Evolutionary conservation across 2,329 filamentous ascomycete genomes (phyloP), one percentile per base, ranked within the genome.

Genomic region (Rhexocercosporidium sp.): DNA sequence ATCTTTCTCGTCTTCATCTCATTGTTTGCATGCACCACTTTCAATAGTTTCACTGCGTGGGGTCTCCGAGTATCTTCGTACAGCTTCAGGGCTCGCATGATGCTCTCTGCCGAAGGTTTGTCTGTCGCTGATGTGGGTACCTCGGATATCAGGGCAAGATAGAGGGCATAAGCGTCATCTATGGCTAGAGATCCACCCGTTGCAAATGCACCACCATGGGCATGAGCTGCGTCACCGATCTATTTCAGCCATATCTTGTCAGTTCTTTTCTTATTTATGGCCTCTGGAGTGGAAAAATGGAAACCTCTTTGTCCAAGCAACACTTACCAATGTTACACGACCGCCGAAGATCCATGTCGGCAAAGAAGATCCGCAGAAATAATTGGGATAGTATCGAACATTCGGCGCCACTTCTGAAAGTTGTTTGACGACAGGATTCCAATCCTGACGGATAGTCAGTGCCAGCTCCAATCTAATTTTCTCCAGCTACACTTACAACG

Each of bases 161-260:
- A 75, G 18, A 79, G 72, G 1, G 75, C 74, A 61, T 77, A 81
- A 7, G 79, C 78, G 69, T 81, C 79, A 54, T 81, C 78, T 31
- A 81, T 76, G 1, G 79, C 78, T 5, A 80, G 72, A 44, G 77
- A 79, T 8, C 78, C 78, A 18, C 79, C 79, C 3, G 79, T 78
- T 9, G 78, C 79, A 64, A 77, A 76, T 16, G 78, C 79, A 27
- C 78, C 79, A 18, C 78, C 78, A 65, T 80, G 77, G 3, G 78
- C 76, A 69, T 80, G 78, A 11, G 78, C 79, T 34, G 79, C 78
- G 67, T 81, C 79, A 3, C 79, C 79, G 7, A 77, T 75, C 2
- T 59, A 29, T 44, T 18, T 4, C 3, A 29, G 7, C 7, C n/a
- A 41, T n/a, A 25, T 2, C 20, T 18, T 11, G 25, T n/a, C 34